Percentiles rank a stretch among this genome's conserved stretches.
phyloP scores from a whole-genome alignment of 257 asterid species.

The Solanum sitiens region DNA sequence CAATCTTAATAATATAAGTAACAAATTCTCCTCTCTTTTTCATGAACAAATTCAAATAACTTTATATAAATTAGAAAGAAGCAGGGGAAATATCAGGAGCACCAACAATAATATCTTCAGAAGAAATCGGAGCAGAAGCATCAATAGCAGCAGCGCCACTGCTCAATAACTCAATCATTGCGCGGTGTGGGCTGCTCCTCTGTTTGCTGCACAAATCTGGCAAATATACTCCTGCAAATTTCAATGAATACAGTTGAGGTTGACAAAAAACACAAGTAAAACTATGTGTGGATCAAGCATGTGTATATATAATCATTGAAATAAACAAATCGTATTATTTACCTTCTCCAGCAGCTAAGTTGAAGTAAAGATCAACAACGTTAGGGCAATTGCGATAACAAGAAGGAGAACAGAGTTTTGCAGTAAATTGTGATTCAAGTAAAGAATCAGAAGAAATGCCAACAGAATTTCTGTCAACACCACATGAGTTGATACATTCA shows the following conservation, averaged over 20 bases:
- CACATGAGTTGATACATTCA: constrained; percentile 17
- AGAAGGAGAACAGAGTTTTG: constrained; percentile 13
- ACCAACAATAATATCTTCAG: not conserved
- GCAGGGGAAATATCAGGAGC: constrained; percentile 1
- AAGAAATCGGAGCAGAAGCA: not conserved
- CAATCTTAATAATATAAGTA: not conserved
- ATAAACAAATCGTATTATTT: not conserved
- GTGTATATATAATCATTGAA: no score
- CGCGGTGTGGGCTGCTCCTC: constrained; percentile 37
- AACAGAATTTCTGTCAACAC: constrained; percentile 9
- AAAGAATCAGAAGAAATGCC: constrained; percentile 20
- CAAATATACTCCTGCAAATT: constrained; percentile 42
- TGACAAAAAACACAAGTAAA: no score
- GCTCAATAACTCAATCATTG: constrained; percentile 46
- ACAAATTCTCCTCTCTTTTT: not conserved
- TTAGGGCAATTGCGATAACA: constrained; percentile 18
- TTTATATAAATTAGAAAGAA: not conserved
- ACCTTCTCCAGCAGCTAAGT: constrained; percentile 26
- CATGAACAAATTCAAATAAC: not conserved
- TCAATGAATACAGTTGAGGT: not conserved
- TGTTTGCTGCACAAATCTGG: constrained; percentile 46
- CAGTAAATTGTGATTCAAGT: constrained; percentile 4
- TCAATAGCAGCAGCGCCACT: constrained; percentile 17
- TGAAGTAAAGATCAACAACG: constrained; percentile 20
- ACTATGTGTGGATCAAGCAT: no score